These are phyloP conservation scores for Mycena alexandri DNA, from an alignment of 768 basidiomycete genomes.

Conservation along the genomic window DNA sequence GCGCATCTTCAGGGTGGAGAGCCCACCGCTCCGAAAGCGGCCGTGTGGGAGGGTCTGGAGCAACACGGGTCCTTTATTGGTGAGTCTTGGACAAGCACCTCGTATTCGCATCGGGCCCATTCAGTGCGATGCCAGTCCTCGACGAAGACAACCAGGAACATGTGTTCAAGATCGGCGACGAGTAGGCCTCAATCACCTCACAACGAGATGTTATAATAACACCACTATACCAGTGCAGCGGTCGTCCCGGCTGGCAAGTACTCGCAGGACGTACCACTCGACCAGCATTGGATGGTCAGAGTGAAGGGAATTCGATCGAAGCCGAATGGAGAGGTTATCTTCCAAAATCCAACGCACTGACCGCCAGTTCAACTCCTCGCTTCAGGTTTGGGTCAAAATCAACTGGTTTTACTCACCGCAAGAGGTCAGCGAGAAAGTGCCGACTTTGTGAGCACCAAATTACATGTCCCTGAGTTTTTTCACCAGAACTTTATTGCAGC, in stretches of 20 bases:
- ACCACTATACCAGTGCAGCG: conserved; percentile 1
- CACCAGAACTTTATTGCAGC: not conserved
- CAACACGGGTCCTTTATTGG: conserved; percentile 8
- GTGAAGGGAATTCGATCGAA: conserved; percentile 13
- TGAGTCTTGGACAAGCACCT: not conserved
- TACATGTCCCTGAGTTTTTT: not conserved
- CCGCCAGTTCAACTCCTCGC: not conserved
- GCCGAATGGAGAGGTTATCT: not conserved
- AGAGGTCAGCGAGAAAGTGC: conserved; percentile 15
- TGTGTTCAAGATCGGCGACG: not conserved
- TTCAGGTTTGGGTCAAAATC: conserved; percentile 24
- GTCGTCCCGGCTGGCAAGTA: not conserved
- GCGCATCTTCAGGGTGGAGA: not conserved
- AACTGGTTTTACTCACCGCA: conserved; percentile 29
- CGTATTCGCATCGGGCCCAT: too few relatives aligned
- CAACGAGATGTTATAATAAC: not conserved
- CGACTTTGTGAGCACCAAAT: conserved; percentile 6
- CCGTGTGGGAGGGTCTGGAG: conserved; percentile 2
- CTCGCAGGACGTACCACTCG: not conserved
- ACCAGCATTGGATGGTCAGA: conserved; percentile 12
- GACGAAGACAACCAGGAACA: not conserved
- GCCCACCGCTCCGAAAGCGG: not conserved
- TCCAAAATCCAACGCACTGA: too few relatives aligned
- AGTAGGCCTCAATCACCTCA: not conserved
- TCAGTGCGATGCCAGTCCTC: not conserved